Conservation (phyloP, 2,329 filamentous ascomycete genomes). For the Lasiodiplodia citricola region DNA sequence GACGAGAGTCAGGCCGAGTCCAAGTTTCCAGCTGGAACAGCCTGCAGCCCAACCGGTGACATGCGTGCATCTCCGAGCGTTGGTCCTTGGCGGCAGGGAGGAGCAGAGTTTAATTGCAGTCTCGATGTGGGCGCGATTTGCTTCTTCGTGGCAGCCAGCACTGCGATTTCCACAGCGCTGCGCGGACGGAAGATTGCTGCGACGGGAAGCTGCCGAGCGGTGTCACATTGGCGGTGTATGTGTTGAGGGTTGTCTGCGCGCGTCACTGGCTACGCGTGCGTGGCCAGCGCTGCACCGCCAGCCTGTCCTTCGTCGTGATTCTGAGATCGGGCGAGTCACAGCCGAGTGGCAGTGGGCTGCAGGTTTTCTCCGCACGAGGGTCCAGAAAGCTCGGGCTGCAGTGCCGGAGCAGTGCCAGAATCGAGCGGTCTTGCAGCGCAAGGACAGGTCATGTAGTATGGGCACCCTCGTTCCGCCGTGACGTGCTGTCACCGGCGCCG, state of each 20-base stretch:
- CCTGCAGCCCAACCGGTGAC: slow-evolving; percentile 13
- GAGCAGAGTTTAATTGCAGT: slow-evolving; percentile 19
- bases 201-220: slow-evolving; percentile 16
- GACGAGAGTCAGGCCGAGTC: slow-evolving; percentile 7
- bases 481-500: neutral
- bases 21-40: slow-evolving; percentile 11
- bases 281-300: slow-evolving; percentile 17
- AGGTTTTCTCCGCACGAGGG: slow-evolving; percentile 13
- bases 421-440: slow-evolving; percentile 10
- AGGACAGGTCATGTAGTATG: slow-evolving; percentile 1
- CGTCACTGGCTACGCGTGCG: slow-evolving; percentile 19
- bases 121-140: neutral
- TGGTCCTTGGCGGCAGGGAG: slow-evolving; percentile 1
- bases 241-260: slow-evolving; percentile 8
- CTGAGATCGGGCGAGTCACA: slow-evolving; percentile 12
- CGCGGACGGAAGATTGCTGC: neutral
- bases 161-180: slow-evolving; percentile 5
- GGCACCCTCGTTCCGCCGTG: neutral
- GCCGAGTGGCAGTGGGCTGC: neutral
- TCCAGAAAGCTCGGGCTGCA: slow-evolving; percentile 15
- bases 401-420: slow-evolving; percentile 19
- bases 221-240: slow-evolving; percentile 18
- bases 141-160: slow-evolving; percentile 10
- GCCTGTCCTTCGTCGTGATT: neutral
- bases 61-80: neutral